Evolutionary conservation across 2,329 filamentous ascomycete genomes (phyloP).

Genomic region (Sclerotinia spermophila): DNA sequence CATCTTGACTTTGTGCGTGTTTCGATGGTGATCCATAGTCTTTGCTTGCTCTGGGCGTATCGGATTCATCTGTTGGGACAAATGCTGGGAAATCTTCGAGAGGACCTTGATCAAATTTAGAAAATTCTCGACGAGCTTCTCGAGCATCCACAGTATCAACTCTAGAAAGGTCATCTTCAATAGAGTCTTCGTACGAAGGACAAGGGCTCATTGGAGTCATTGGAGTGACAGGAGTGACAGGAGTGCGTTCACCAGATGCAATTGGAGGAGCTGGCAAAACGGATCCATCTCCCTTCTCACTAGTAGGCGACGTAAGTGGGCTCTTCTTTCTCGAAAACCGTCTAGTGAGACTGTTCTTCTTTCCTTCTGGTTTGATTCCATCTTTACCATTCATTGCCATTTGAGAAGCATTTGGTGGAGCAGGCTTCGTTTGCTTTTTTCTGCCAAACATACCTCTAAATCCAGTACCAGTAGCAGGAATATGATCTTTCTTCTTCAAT

Average conservation of each 20-base stretch:
- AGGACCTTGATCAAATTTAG: slow-evolving; percentile 83
- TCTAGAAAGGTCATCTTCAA: slow-evolving; percentile 51
- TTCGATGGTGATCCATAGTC: slow-evolving; percentile 40
- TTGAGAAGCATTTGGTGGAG: slow-evolving; percentile 20
- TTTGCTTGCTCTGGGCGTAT: slow-evolving; percentile 37
- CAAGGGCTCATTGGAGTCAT: slow-evolving; percentile 30
- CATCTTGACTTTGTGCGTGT: slow-evolving; percentile 22
- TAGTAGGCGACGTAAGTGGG: slow-evolving; percentile 23
- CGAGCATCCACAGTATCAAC: slow-evolving; percentile 56
- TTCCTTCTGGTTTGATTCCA: slow-evolving; percentile 31
- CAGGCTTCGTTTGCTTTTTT: slow-evolving; percentile 42
- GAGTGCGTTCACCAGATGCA: slow-evolving; percentile 33
- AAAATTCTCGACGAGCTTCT: slow-evolving; percentile 58
- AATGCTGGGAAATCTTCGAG: slow-evolving; percentile 84
- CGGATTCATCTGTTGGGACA: slow-evolving; percentile 47
- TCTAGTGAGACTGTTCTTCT: slow-evolving; percentile 35
- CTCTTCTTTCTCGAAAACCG: slow-evolving; percentile 43
- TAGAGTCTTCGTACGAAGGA: slow-evolving; percentile 44
- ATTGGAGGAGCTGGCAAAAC: slow-evolving; percentile 33
- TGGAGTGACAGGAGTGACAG: slow-evolving; percentile 30
- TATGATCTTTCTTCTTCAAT: slow-evolving; percentile 49
- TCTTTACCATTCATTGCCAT: slow-evolving; percentile 37
- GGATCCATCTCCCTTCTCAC: slow-evolving; percentile 28
- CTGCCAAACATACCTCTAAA: slow-evolving; percentile 65
- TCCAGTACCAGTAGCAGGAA: slow-evolving; percentile 42